Evolutionary conservation across 495 filamentous ascomycete genomes (phyloP).

Genomic region (Neurospora africana): DNA sequence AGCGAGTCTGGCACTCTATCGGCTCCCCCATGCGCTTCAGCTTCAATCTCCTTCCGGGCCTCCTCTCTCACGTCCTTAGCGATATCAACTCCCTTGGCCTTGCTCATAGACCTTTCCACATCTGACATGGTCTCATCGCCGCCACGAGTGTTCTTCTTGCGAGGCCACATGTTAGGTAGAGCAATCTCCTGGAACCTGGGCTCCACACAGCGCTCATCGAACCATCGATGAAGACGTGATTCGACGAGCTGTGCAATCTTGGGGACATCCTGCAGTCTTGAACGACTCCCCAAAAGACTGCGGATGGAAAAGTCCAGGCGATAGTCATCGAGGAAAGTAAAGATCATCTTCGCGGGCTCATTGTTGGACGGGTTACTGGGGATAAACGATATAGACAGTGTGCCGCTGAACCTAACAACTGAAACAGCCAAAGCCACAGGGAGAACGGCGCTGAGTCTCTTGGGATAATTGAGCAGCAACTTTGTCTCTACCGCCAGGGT

Average conservation of each 20-base stretch:
- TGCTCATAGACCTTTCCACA: slow-evolving; percentile 29
- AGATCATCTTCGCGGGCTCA: slow-evolving; percentile 71
- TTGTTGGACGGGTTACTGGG: slow-evolving; percentile 49
- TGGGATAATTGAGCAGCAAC: slow-evolving; percentile 86
- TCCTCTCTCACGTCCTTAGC: slow-evolving; percentile 37
- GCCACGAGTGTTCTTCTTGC: slow-evolving; percentile 72
- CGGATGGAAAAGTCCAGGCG: slow-evolving; percentile 83
- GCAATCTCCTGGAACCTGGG: slow-evolving; percentile 93
- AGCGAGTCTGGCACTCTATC: slow-evolving; percentile 28
- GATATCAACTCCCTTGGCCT: slow-evolving; percentile 39
- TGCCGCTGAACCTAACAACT: slow-evolving; percentile 89
- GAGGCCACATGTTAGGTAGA: slow-evolving; percentile 85
- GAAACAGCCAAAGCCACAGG: slow-evolving; percentile 86
- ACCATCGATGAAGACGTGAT: slow-evolving; percentile 84
- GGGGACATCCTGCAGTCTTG: slow-evolving; percentile 85
- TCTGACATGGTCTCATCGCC: slow-evolving; percentile 38
- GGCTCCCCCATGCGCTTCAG: slow-evolving; percentile 28
- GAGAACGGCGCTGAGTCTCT: slow-evolving; percentile 76
- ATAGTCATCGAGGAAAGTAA: slow-evolving; percentile 94
- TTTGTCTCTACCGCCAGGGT: slow-evolving; percentile 92
- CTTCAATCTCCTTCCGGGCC: slow-evolving; percentile 33
- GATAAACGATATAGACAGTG: slow-evolving; percentile 82
- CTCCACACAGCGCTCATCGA: slow-evolving; percentile 92
- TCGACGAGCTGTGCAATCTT: slow-evolving; percentile 96
- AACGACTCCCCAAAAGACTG: slow-evolving; percentile 83